phyloP scores from a whole-genome alignment of 345 rosid genomes.

The Syzygium aqueum region DNA sequence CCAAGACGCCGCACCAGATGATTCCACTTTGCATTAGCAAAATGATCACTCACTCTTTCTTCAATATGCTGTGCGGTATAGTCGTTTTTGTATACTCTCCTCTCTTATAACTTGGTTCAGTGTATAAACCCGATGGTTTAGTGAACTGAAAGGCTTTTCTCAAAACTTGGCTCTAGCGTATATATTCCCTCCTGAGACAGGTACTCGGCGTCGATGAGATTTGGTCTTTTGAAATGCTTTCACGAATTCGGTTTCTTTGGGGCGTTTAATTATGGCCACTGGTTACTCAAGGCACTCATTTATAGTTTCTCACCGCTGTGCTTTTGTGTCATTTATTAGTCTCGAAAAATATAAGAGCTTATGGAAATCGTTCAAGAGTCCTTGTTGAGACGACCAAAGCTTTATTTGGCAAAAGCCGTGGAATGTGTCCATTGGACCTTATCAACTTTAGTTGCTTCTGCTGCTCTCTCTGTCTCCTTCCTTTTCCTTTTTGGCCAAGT shows the following conservation, averaged over 20 bases:
- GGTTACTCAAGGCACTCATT: neutral
- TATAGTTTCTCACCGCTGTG: neutral
- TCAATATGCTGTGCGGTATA: neutral
- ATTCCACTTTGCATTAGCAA: conserved; percentile 3
- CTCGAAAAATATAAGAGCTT: neutral
- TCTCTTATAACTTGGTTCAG: neutral
- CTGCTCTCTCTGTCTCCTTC: neutral
- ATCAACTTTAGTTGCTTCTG: neutral
- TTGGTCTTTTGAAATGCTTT: neutral
- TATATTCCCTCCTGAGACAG: neutral
- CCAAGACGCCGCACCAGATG: conserved; percentile 15
- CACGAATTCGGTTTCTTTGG: neutral
- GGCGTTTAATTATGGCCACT: neutral
- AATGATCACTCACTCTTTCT: neutral
- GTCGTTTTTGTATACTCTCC: neutral
- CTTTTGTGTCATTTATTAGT: neutral
- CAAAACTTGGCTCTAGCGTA: neutral
- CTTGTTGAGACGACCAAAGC: neutral
- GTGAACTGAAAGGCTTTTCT: neutral
- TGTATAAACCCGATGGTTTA: neutral
- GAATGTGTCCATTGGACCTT: neutral
- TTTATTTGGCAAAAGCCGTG: neutral
- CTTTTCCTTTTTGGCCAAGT: neutral
- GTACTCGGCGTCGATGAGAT: neutral
- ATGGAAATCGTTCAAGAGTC: neutral